phyloP scores from a whole-genome alignment of 140 eudicot species.

The Bidens hawaiensis region DNA sequence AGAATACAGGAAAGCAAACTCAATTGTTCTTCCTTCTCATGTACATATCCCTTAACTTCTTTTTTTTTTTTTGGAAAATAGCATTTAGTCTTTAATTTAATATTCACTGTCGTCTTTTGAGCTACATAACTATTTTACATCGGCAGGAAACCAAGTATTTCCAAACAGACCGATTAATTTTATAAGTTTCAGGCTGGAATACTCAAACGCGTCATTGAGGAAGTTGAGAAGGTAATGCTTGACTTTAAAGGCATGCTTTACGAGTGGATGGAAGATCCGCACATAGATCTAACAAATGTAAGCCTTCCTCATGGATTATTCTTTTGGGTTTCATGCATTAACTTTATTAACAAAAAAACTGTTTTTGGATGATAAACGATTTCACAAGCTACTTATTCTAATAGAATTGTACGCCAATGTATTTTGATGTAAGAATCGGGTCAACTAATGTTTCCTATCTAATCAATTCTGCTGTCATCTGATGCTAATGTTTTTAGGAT shows the following conservation, averaged over 20 bases:
- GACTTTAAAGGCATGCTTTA: conserved; percentile 84
- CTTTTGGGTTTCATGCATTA: too few relatives aligned
- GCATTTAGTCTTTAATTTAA: neutral
- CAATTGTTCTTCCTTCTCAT: conserved; percentile 92
- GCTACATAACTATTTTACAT: neutral
- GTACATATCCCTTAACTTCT: conserved; percentile 30
- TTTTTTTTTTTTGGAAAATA: neutral
- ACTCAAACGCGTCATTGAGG: conserved; percentile 88
- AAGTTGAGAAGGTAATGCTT: conserved; percentile 91
- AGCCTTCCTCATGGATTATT: conserved; percentile 11
- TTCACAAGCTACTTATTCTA: too few relatives aligned
- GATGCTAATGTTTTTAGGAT: neutral
- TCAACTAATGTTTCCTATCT: too few relatives aligned
- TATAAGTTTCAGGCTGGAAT: conserved; percentile 70
- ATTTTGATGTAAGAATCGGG: too few relatives aligned
- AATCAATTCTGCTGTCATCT: neutral
- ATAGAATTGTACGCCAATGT: too few relatives aligned
- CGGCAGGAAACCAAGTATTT: neutral
- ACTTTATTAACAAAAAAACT: too few relatives aligned
- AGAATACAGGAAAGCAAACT: conserved; percentile 95
- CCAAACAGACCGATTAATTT: neutral
- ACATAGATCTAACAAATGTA: conserved; percentile 69
- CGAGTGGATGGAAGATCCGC: conserved; percentile 89
- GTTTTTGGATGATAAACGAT: too few relatives aligned
- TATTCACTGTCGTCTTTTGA: neutral